Conservation (phyloP, 345 rosid species). For the Sonneratia alba region DNA sequence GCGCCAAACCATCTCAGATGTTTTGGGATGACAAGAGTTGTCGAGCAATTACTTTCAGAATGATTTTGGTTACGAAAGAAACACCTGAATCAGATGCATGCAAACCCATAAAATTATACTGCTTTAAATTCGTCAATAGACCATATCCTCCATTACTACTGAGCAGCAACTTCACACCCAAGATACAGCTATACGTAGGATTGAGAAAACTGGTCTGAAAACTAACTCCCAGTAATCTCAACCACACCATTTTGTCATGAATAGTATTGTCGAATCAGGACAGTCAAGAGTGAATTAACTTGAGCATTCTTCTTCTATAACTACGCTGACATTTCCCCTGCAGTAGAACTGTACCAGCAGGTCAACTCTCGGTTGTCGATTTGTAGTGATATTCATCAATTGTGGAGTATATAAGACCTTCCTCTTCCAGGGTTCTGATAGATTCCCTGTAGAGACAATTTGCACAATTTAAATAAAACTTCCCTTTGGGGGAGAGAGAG, state of each 20-base stretch:
- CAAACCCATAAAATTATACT: not conserved
- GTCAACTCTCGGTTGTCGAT: constrained; percentile 39
- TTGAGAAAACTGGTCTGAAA: not conserved
- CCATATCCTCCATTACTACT: not conserved
- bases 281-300: not conserved
- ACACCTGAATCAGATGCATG: too few species aligned
- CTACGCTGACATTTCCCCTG: not conserved
- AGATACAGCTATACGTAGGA: not conserved
- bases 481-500: not conserved
- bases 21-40: too few species aligned
- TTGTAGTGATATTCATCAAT: constrained; percentile 92
- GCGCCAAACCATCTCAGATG: too few species aligned
- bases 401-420: constrained; percentile 86
- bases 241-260: not conserved
- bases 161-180: not conserved
- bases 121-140: not conserved
- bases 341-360: not conserved
- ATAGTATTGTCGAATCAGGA: not conserved
- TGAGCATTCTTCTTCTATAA: not conserved
- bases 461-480: not conserved
- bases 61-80: too few species aligned
- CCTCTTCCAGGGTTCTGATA: constrained; percentile 67
- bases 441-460: constrained; percentile 41
- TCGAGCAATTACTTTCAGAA: too few species aligned
- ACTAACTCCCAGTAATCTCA: not conserved